phyloP scores from a whole-genome alignment of 2,329 filamentous ascomycete species.

The Mycosphaerella sp. region DNA sequence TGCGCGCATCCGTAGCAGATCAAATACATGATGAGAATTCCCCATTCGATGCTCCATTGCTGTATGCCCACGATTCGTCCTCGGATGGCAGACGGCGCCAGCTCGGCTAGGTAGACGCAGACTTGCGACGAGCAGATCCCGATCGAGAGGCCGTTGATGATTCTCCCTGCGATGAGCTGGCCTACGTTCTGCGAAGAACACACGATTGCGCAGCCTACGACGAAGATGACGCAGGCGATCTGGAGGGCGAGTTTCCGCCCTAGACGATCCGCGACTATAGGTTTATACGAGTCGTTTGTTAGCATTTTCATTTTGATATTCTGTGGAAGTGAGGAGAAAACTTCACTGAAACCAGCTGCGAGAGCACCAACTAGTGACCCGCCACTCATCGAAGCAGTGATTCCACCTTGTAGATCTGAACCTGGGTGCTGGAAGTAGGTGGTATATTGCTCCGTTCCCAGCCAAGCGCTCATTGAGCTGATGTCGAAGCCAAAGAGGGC shows the following conservation, averaged over 20 bases:
- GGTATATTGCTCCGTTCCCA: conserved; percentile 61
- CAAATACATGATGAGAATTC: conserved; percentile 63
- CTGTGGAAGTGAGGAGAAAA: neutral
- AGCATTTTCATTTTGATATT: too few species aligned
- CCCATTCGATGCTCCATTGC: conserved; percentile 63
- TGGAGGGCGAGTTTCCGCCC: conserved; percentile 50
- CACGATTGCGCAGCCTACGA: conserved; percentile 56
- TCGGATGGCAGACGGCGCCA: conserved; percentile 51
- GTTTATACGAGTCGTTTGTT: too few species aligned
- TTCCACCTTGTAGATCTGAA: conserved; percentile 56
- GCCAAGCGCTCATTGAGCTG: conserved; percentile 57
- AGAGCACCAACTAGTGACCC: conserved; percentile 62
- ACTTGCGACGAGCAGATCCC: conserved; percentile 66
- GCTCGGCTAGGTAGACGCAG: conserved; percentile 57
- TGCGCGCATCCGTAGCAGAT: conserved; percentile 57
- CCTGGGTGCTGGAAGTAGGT: conserved; percentile 61
- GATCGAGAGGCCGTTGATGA: conserved; percentile 64
- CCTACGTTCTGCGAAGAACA: conserved; percentile 57
- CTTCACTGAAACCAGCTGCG: conserved; percentile 45
- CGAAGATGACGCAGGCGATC: conserved; percentile 39
- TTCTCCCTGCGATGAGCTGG: conserved; percentile 63
- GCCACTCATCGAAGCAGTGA: conserved; percentile 63
- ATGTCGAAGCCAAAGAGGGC: conserved; percentile 65
- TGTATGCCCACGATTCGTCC: conserved; percentile 65
- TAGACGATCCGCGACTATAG: conserved; percentile 47